These are phyloP conservation scores for Crepidotus sp. DNA, from an alignment of 1,284 basidiomycete species.

Conservation along the genomic window DNA sequence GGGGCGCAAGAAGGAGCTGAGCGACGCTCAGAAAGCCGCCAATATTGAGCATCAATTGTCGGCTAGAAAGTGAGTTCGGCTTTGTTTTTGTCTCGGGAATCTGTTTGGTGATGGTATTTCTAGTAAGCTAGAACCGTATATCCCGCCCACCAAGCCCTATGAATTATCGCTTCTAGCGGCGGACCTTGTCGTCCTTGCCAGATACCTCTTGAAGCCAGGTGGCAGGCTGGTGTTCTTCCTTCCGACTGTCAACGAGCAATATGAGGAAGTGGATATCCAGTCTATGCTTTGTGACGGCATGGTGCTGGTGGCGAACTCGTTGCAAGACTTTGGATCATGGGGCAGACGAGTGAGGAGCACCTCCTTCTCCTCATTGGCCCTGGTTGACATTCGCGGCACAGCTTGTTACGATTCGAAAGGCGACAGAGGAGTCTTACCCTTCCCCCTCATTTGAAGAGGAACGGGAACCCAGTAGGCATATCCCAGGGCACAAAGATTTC, in stretches of 20 bases:
- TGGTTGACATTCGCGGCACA: conserved; percentile 23
- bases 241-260: conserved; percentile 87
- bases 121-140: conserved; percentile 58
- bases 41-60: conserved; percentile 31
- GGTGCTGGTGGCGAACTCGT: conserved; percentile 79
- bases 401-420: conserved; percentile 87
- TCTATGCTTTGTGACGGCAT: conserved; percentile 77
- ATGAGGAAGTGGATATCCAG: conserved; percentile 75
- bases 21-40: conserved; percentile 30
- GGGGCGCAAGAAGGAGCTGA: conserved; percentile 59
- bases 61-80: conserved; percentile 32
- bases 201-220: conserved; percentile 76
- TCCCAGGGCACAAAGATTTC: conserved; percentile 73
- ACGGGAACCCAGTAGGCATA: conserved; percentile 26
- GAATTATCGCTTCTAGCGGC: conserved; percentile 79
- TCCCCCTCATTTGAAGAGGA: conserved; percentile 41
- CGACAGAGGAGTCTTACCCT: conserved; percentile 36
- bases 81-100: neutral
- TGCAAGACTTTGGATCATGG: conserved; percentile 96
- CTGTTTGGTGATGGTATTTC: neutral
- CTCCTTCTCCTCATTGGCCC: neutral
- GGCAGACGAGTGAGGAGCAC: conserved; percentile 67
- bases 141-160: conserved; percentile 87
- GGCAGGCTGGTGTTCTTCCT: conserved; percentile 94
- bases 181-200: conserved; percentile 78